These are phyloP conservation scores for Acanthamoeba culbertsoni DNA, from an alignment of 208 protist genomes.

Conservation along the genomic window DNA sequence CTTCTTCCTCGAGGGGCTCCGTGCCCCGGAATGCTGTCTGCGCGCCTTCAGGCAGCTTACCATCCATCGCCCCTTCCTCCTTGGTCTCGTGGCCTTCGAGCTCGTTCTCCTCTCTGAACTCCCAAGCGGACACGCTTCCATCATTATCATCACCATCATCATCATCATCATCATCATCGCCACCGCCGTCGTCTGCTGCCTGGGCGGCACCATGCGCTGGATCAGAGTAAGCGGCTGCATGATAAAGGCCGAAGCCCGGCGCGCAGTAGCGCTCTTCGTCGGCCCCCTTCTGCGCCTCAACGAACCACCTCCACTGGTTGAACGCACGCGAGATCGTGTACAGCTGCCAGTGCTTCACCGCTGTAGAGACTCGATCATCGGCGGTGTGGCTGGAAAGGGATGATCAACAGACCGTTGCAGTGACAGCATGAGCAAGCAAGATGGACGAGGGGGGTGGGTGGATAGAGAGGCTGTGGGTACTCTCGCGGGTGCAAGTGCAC, in stretches of 20 bases:
- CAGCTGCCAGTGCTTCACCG: slow-evolving; percentile 42
- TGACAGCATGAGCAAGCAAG: not conserved
- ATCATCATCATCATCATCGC: not conserved
- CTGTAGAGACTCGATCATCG: slow-evolving; percentile 28
- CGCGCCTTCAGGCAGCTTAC: too few relatives aligned
- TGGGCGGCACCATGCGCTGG: not conserved
- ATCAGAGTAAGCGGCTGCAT: not conserved
- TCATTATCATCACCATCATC: not conserved
- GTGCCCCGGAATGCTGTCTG: too few relatives aligned
- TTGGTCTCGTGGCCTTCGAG: not conserved
- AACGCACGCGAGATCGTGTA: not conserved
- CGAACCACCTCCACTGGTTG: slow-evolving; percentile 12
- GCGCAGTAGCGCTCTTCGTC: not conserved
- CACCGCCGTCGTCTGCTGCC: not conserved
- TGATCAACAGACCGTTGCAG: not conserved
- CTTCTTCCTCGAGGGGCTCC: too few relatives aligned
- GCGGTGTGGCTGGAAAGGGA: not conserved
- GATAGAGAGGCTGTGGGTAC: too few relatives aligned
- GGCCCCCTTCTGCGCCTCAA: not conserved
- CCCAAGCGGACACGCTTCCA: too few relatives aligned
- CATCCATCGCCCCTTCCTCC: too few relatives aligned
- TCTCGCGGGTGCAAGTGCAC: not conserved
- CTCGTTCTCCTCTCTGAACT: not conserved
- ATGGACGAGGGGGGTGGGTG: not conserved
- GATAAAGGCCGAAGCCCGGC: not conserved